Conservation (phyloP, 139 green algal species). For the Chlorella vulgaris region DNA sequence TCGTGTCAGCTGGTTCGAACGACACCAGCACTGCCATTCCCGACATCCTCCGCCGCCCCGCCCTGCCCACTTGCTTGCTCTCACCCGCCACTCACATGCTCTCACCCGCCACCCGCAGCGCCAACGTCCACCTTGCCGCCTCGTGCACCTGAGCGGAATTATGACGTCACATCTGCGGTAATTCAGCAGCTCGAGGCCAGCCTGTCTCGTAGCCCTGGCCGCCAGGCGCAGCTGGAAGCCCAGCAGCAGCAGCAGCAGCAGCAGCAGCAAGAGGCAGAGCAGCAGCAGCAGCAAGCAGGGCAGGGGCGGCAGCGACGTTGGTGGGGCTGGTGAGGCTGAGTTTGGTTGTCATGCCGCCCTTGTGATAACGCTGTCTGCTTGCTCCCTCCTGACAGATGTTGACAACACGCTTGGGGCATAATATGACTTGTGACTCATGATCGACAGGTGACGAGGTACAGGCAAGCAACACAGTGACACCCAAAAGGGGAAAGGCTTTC, state of each 20-base stretch:
- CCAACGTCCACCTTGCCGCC: neutral
- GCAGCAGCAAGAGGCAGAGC: neutral
- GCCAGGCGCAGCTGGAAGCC: neutral
- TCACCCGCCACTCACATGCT: neutral
- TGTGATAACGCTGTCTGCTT: too few relatives aligned
- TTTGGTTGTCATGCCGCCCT: neutral
- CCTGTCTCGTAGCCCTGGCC: constrained; percentile 28
- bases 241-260: neutral
- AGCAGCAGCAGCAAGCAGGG: neutral
- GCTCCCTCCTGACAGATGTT: too few relatives aligned
- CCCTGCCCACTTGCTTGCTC: too few relatives aligned
- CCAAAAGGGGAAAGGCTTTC: too few relatives aligned
- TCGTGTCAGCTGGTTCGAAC: too few relatives aligned
- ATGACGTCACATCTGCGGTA: constrained; percentile 42
- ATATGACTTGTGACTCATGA: too few relatives aligned
- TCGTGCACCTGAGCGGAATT: neutral
- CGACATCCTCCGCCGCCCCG: too few relatives aligned
- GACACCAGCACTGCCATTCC: too few relatives aligned
- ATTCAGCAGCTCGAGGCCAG: constrained; percentile 41
- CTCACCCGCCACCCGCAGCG: neutral
- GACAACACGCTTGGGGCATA: too few relatives aligned
- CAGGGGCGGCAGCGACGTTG: neutral
- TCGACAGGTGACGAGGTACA: too few relatives aligned
- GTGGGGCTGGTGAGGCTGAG: neutral
- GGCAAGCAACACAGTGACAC: too few relatives aligned